Conservation (phyloP, 2,329 filamentous ascomycete genomes). For the Xylaria polymorpha region DNA sequence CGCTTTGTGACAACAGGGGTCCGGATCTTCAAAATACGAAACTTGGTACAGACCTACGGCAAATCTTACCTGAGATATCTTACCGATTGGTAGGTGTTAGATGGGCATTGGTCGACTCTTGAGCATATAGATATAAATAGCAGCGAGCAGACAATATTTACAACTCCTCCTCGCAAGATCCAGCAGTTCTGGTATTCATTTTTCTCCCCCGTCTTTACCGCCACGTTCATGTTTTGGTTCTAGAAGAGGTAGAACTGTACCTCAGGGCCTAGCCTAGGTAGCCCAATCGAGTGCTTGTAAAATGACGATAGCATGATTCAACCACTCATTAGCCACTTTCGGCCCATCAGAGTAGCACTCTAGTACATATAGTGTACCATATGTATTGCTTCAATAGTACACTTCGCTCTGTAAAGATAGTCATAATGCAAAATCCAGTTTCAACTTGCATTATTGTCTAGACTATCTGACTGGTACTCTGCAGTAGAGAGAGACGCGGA, state of each 20-base stretch:
- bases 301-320: slow-evolving; percentile 9
- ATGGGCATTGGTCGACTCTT: background rate
- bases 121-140: slow-evolving; percentile 28
- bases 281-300: background rate
- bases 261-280: background rate
- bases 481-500: background rate
- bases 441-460: background rate
- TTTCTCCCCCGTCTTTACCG: background rate
- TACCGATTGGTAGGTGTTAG: slow-evolving; percentile 1
- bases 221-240: slow-evolving; percentile 7
- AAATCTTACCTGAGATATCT: slow-evolving; percentile 16
- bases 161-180: background rate
- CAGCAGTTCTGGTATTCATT: background rate
- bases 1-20: slow-evolving; percentile 26
- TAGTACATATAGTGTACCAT: background rate
- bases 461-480: background rate
- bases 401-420: background rate
- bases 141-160: background rate
- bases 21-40: slow-evolving; percentile 12
- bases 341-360: background rate
- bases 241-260: background rate
- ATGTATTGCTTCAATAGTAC: background rate
- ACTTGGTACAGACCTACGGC: slow-evolving; percentile 11
- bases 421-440: background rate
- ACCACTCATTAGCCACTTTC: background rate